Percentiles rank a stretch among this genome's conserved stretches.
These are phyloP conservation scores for Zasmidium citrigriseum DNA, from an alignment of 2,329 filamentous ascomycete species.

Conservation along the genomic window DNA sequence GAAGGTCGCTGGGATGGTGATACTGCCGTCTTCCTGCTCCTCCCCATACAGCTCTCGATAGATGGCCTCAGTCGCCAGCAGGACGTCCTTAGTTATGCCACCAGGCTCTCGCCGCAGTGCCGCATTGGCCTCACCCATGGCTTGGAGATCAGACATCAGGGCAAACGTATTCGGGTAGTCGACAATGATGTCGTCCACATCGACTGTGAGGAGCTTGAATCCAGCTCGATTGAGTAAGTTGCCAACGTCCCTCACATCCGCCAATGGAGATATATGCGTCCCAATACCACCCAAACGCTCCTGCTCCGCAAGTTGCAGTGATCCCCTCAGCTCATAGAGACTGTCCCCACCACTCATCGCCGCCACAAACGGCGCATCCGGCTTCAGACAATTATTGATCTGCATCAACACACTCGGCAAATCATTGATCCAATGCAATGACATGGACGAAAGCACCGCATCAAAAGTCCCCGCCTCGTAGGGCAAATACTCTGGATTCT, in stretches of 20 bases:
- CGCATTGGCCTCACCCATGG: constrained; percentile 94
- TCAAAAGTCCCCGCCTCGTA: constrained; percentile 80
- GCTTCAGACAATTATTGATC: constrained; percentile 84
- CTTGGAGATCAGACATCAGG: constrained; percentile 89
- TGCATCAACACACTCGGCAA: constrained; percentile 81
- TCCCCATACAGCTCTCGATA: constrained; percentile 87
- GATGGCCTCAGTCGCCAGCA: constrained; percentile 85
- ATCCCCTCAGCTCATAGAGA: constrained; percentile 88
- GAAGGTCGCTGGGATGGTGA: constrained; percentile 78
- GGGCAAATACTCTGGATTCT: constrained; percentile 72
- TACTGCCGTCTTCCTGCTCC: constrained; percentile 60
- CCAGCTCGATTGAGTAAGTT: constrained; percentile 82
- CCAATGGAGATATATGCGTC: constrained; percentile 86
- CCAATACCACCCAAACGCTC: constrained; percentile 90
- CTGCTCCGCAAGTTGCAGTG: constrained; percentile 86
- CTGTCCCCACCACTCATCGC: constrained; percentile 97
- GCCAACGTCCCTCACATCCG: constrained; percentile 88
- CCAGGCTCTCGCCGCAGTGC: constrained; percentile 82
- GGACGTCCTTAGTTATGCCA: constrained; percentile 72
- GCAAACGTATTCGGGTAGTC: constrained; percentile 89
- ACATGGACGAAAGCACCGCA: constrained; percentile 83
- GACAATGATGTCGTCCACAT: constrained; percentile 95
- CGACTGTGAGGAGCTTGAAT: constrained; percentile 94
- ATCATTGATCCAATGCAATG: constrained; percentile 97
- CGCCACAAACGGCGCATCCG: constrained; percentile 87